Percentiles rank a stretch among this genome's conserved stretches.
Evolutionary conservation across 1,284 basidiomycete genomes (phyloP).

Genomic region (Vanrija sp.): DNA sequence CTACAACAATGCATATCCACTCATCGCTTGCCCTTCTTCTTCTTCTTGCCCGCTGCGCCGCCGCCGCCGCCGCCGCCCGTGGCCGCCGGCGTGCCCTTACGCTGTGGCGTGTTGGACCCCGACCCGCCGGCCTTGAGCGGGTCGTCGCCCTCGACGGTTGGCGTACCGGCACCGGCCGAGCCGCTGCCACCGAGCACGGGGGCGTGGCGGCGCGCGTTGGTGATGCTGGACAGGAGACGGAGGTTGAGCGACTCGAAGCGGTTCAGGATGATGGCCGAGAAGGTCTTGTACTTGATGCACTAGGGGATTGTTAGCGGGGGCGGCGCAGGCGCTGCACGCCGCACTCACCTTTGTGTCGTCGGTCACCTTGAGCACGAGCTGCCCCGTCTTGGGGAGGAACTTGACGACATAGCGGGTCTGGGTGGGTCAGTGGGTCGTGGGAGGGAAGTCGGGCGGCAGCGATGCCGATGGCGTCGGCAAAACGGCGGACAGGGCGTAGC

Average conservation of each 20-base stretch:
- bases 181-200: slow-evolving; percentile 1
- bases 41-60: slow-evolving; percentile 24
- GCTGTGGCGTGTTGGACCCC: slow-evolving; percentile 5
- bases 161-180: slow-evolving; percentile 3
- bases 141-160: slow-evolving; percentile 16
- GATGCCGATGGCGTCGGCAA: no score
- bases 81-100: slow-evolving; percentile 3
- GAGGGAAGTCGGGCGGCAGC: background rate
- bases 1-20: slow-evolving; percentile 10
- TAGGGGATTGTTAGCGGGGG: slow-evolving; percentile 40
- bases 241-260: slow-evolving; percentile 88
- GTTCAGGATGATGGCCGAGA: slow-evolving; percentile 87
- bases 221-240: slow-evolving; percentile 42
- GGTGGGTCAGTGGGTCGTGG: slow-evolving; percentile 1
- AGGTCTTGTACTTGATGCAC: slow-evolving; percentile 93
- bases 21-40: slow-evolving; percentile 29
- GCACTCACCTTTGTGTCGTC: slow-evolving; percentile 73
- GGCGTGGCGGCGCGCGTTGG: slow-evolving; percentile 29
- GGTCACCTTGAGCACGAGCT: slow-evolving; percentile 85
- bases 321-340: background rate
- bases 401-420: slow-evolving; percentile 84
- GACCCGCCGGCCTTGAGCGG: slow-evolving; percentile 12
- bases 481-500: no score
- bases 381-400: slow-evolving; percentile 74
- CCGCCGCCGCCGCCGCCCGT: background rate